Conservation (phyloP, 768 basidiomycete species). For the Tephrocybe sp. region DNA sequence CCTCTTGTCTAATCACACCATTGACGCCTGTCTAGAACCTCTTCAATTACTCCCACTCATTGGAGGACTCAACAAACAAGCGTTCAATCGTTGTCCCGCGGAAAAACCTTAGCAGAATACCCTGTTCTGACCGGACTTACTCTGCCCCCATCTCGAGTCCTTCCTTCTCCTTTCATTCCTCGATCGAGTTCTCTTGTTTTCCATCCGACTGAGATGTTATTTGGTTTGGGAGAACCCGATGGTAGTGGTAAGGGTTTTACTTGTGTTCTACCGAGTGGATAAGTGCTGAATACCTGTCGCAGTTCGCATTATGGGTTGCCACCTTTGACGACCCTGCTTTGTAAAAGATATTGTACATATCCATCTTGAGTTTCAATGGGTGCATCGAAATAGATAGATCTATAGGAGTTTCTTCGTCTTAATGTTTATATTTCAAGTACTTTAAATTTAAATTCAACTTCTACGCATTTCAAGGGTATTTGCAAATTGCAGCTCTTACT, state of each 20-base stretch:
- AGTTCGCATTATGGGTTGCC: conserved; percentile 61
- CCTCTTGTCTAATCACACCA: not conserved
- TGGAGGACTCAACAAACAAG: conserved; percentile 67
- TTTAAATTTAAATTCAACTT: not conserved
- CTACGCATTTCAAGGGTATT: conserved; percentile 20
- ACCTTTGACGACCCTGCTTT: conserved; percentile 29
- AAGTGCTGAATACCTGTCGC: conserved; percentile 9
- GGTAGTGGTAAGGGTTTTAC: conserved; percentile 45
- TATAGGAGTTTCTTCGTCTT: conserved; percentile 1
- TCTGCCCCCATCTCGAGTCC: conserved; percentile 49
- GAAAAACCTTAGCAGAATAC: conserved; percentile 39
- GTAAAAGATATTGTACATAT: conserved; percentile 16
- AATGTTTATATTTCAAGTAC: too few relatives aligned
- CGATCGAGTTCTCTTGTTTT: conserved; percentile 66
- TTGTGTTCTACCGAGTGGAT: not conserved
- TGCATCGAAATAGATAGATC: conserved; percentile 14
- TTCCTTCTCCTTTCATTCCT: conserved; percentile 59
- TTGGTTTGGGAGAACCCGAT: conserved; percentile 69
- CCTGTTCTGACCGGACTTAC: conserved; percentile 53
- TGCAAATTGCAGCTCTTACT: conserved; percentile 64
- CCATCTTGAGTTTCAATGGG: conserved; percentile 16
- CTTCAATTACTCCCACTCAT: conserved; percentile 53
- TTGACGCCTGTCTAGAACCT: conserved; percentile 39
- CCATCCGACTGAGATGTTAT: conserved; percentile 87
- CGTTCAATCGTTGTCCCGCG: conserved; percentile 53